These are phyloP conservation scores for Russula abietina DNA, from an alignment of 768 basidiomycete species.

Conservation along the genomic window DNA sequence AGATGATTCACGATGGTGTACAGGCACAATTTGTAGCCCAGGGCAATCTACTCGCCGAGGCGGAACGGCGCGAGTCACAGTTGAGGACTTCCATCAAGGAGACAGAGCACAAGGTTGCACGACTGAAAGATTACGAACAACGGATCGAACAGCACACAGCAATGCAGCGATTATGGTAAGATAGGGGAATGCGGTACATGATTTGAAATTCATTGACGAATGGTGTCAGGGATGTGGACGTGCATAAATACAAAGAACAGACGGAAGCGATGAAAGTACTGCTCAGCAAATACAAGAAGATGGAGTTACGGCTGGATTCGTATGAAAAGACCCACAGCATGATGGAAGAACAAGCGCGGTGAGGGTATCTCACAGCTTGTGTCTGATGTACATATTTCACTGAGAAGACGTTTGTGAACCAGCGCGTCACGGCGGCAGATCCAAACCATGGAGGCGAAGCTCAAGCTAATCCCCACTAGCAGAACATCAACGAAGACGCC, in stretches of 20 bases:
- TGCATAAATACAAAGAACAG: slow-evolving; percentile 60
- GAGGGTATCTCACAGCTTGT: slow-evolving; percentile 24
- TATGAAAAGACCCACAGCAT: slow-evolving; percentile 47
- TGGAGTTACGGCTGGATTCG: slow-evolving; percentile 58
- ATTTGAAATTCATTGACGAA: background rate
- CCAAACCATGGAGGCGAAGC: slow-evolving; percentile 53
- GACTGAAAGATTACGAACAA: slow-evolving; percentile 78
- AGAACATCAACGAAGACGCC: slow-evolving; percentile 17
- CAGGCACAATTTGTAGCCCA: slow-evolving; percentile 68
- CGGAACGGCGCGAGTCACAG: slow-evolving; percentile 59
- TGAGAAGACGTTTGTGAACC: background rate
- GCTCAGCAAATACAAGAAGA: slow-evolving; percentile 54
- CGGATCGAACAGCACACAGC: slow-evolving; percentile 78
- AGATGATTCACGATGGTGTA: background rate
- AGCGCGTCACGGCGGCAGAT: slow-evolving; percentile 57
- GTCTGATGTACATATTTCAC: slow-evolving; percentile 2
- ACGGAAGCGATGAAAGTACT: slow-evolving; percentile 52
- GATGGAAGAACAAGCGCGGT: slow-evolving; percentile 59
- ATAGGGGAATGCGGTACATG: background rate
- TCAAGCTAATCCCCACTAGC: slow-evolving; percentile 39
- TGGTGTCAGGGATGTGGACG: slow-evolving; percentile 63
- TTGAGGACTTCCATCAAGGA: slow-evolving; percentile 73
- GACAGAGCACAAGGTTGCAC: slow-evolving; percentile 73
- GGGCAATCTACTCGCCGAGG: slow-evolving; percentile 61
- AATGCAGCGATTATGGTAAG: slow-evolving; percentile 71